These are phyloP conservation scores for Eucalyptus pauciflora DNA, from an alignment of 345 rosid genomes.

Conservation along the genomic window DNA sequence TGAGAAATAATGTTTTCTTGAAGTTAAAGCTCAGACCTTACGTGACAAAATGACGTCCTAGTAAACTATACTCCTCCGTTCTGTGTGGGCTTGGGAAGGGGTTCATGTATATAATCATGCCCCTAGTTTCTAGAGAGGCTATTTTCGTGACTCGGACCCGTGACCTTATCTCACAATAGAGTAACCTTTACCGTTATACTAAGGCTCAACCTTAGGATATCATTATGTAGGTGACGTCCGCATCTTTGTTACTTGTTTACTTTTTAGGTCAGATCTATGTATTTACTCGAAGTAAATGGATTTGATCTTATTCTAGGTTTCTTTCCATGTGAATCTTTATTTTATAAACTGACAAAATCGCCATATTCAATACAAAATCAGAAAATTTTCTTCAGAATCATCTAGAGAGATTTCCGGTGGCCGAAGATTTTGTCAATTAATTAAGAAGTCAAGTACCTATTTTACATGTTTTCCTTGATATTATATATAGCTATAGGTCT, in stretches of 20 bases:
- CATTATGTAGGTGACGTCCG: too few relatives aligned
- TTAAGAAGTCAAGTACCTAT: background rate
- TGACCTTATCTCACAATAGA: background rate
- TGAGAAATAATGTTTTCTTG: background rate
- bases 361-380: background rate
- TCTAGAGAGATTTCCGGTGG: background rate
- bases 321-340: background rate
- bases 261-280: background rate
- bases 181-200: background rate
- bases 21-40: background rate
- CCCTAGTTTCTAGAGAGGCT: background rate
- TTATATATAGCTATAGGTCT: background rate
- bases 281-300: background rate
- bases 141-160: background rate
- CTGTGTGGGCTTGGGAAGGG: background rate
- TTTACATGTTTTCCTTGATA: background rate
- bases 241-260: background rate
- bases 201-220: too few relatives aligned
- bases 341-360: background rate
- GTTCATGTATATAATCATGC: background rate
- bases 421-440: background rate
- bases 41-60: background rate
- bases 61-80: background rate
- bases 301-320: background rate
- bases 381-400: background rate